Percentiles rank a stretch among this genome's conserved stretches.
Conservation (phyloP, 2,329 filamentous ascomycete species). For the Ophiocordyceps camponoti-leonardi region DNA sequence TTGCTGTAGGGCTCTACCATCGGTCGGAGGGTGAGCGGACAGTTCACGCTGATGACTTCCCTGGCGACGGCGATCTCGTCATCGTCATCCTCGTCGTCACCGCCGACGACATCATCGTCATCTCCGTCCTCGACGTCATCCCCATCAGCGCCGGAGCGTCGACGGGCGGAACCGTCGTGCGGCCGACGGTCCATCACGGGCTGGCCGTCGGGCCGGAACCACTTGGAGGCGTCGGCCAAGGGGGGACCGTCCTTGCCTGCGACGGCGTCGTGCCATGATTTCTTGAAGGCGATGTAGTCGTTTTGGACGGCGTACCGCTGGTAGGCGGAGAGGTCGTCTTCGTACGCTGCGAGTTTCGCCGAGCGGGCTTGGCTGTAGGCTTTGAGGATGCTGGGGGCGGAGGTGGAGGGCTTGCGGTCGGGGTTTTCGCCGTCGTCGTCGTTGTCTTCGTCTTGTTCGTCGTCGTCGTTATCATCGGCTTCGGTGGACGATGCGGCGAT, state of each 20-base stretch:
- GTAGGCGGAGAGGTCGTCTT: conserved; percentile 16
- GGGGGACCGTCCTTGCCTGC: conserved; percentile 30
- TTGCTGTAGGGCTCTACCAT: conserved; percentile 53
- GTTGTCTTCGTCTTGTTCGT: conserved; percentile 1
- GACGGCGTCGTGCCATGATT: conserved; percentile 35
- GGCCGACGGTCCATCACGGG: conserved; percentile 16
- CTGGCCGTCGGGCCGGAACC: conserved; percentile 31
- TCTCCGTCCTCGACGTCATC: no score
- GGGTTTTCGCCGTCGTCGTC: conserved; percentile 2
- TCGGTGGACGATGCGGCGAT: conserved; percentile 3
- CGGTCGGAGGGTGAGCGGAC: conserved; percentile 47
- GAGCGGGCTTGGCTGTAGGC: conserved; percentile 19
- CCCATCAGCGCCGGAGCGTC: neutral
- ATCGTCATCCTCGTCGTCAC: conserved; percentile 33
- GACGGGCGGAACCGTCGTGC: neutral
- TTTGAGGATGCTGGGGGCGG: conserved; percentile 10
- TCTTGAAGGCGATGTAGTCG: conserved; percentile 42
- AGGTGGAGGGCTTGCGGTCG: conserved; percentile 4
- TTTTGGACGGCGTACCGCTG: conserved; percentile 38
- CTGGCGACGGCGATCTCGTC: conserved; percentile 53
- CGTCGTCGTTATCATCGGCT: conserved; percentile 2
- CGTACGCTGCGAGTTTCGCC: conserved; percentile 24
- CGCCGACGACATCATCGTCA: conserved; percentile 1
- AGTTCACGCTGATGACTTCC: conserved; percentile 48
- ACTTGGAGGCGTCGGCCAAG: conserved; percentile 33